Percentiles rank a stretch among this genome's conserved stretches.
These are phyloP conservation scores for Endogone sp. DNA, from an alignment of 192 early-diverging fungal species.

Conservation along the genomic window DNA sequence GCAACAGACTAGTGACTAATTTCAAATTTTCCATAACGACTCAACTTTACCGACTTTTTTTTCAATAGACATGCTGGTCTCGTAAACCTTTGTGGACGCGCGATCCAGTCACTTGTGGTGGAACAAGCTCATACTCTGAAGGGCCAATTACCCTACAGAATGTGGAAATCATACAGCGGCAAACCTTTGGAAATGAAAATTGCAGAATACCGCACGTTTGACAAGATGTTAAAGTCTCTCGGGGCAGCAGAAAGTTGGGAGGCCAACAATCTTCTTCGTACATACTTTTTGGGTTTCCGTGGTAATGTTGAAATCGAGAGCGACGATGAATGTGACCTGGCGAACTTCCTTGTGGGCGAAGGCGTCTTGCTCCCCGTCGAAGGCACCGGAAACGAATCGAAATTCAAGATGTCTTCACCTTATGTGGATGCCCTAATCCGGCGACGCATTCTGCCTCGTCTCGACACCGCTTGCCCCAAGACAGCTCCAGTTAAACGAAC, in stretches of 20 bases:
- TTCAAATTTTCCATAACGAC: neutral
- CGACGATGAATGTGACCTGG: slow-evolving; percentile 1
- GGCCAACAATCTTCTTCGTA: slow-evolving; percentile 9
- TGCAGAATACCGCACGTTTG: slow-evolving; percentile 9
- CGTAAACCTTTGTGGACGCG: slow-evolving; percentile 8
- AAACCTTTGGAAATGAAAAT: slow-evolving; percentile 1
- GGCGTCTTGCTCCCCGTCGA: slow-evolving; percentile 5
- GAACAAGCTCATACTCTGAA: slow-evolving; percentile 4
- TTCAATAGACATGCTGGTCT: slow-evolving; percentile 15
- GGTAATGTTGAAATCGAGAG: slow-evolving; percentile 2
- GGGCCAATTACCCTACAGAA: slow-evolving; percentile 8
- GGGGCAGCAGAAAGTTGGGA: slow-evolving; percentile 4
- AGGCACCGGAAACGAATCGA: neutral
- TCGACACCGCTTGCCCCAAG: slow-evolving; percentile 8
- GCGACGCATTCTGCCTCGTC: slow-evolving; percentile 5
- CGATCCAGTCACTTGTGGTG: slow-evolving; percentile 11
- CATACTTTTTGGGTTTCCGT: slow-evolving; percentile 3
- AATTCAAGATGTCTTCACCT: slow-evolving; percentile 7
- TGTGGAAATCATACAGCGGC: slow-evolving; percentile 7
- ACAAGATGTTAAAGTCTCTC: slow-evolving; percentile 9
- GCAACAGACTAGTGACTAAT: neutral
- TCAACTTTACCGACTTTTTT: slow-evolving; percentile 3
- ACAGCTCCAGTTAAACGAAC: neutral
- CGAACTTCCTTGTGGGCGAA: slow-evolving; percentile 10
- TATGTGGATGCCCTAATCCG: slow-evolving; percentile 8